Evolutionary conservation across 2,329 filamentous ascomycete genomes (phyloP).

Genomic region (Cytospora chrysosperma): DNA sequence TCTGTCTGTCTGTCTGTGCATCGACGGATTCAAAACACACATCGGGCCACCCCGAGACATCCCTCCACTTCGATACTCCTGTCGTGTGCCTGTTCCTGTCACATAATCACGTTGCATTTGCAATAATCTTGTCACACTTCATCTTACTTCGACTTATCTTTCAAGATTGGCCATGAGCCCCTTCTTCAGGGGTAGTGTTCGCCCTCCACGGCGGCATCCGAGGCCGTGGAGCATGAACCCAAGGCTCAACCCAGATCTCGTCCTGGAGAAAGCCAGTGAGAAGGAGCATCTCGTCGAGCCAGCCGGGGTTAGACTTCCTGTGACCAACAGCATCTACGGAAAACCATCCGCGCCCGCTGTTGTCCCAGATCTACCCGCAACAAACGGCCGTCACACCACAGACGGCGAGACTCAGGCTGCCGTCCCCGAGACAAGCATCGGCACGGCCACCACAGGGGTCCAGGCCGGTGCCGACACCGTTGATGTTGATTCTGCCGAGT

Average conservation of each 20-base stretch:
- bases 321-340: constrained; percentile 22
- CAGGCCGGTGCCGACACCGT: background rate
- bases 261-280: constrained; percentile 5
- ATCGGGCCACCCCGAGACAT: background rate
- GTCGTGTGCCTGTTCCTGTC: background rate
- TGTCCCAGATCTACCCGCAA: constrained; percentile 1
- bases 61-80: background rate
- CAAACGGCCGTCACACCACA: background rate
- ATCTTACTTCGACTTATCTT: background rate
- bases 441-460: background rate
- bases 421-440: background rate
- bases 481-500: background rate
- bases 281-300: constrained; percentile 6
- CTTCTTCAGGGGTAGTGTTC: constrained; percentile 22
- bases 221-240: constrained; percentile 23
- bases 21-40: background rate
- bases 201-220: constrained; percentile 19
- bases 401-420: background rate
- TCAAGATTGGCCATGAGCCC: constrained; percentile 18
- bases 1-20: no score
- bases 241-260: constrained; percentile 21
- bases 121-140: background rate
- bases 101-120: background rate
- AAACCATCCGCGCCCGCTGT: background rate
- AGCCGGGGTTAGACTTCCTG: constrained; percentile 17